Evolutionary conservation across 176 grass and related monocot species (phyloP).

Genomic region (Stipa capillata): DNA sequence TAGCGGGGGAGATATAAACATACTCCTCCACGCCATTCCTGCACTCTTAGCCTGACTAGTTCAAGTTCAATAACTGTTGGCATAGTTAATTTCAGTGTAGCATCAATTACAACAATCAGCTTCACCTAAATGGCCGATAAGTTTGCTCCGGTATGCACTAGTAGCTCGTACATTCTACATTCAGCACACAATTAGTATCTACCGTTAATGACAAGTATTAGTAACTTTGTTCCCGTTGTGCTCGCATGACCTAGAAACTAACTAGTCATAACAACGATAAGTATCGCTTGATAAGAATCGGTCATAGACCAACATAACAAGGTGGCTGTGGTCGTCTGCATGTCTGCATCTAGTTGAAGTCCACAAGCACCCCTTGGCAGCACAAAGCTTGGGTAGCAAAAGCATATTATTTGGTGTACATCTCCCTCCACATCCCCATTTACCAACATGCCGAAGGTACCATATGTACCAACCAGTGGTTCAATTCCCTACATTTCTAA

Average conservation of each 20-base stretch:
- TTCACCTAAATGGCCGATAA: background rate
- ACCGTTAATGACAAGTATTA: background rate
- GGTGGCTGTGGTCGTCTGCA: background rate
- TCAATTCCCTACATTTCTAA: background rate
- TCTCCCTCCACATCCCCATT: background rate
- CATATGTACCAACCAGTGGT: background rate
- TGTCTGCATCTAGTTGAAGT: background rate
- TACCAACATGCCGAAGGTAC: no score
- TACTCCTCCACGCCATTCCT: background rate
- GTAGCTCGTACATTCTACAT: background rate
- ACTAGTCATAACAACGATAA: background rate
- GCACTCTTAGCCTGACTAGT: background rate
- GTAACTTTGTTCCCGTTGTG: background rate
- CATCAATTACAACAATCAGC: background rate
- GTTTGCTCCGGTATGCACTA: background rate
- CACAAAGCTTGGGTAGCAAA: background rate
- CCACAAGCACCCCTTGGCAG: background rate
- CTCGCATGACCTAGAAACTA: slow-evolving; percentile 20
- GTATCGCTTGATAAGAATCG: background rate
- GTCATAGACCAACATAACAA: background rate
- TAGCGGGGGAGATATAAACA: no score
- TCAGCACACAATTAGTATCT: background rate
- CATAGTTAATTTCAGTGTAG: background rate
- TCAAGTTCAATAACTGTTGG: background rate
- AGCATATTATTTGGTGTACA: background rate